Base-by-base conservation (phyloP, 257 asterid species). In the Ehretia macrophylla region DNA sequence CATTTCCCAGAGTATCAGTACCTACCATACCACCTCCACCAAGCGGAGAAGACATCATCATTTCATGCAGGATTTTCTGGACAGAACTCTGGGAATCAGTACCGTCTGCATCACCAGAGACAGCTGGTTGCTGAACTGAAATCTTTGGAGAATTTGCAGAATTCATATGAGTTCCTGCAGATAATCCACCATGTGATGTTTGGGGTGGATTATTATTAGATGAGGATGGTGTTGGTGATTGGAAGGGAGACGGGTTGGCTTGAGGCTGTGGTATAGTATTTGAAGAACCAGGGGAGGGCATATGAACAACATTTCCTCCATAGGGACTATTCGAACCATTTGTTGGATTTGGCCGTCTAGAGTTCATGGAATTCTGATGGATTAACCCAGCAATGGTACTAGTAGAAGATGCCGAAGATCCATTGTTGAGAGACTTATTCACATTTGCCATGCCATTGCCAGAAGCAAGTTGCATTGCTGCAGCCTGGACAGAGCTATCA, bases 81-180 rank as follows among this genome's bases (percentile, higher is more conserved):
- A 83, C 95, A 0, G 95, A 85, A 71, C 85, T 85, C 32, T 83
- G 91, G 10, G 94, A 76, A 37, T 85, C 96, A 20, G 68, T 77
- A 20, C 76, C 83, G 60, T 80, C 87, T 10, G 78, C 64, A 8
- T 82, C 85, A 44, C 76, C 73, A 27, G 93, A 75, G 38, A 73
- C 70, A 51, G 83, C 68, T 11, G 85, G 81, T 52, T 86, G 86
- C 60, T 71, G 85, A 74, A 77, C 65, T 12, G 89, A 57, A 18
- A 82, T 63, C 65, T 76, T 85, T 18, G 86, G 81, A 56, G 88
- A 82, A 68, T 50, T 66, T 16, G 62, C 79, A 5, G 77, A 68
- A 56, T 72, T 78, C 27, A 64, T 66, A 12, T 68, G 83, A 14
- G 76, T 23, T 37, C 80, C 80, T 12, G 56, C 55, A 21, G 79